Conservation (phyloP, 2,329 filamentous ascomycete species). For the Botrytis cinerea region DNA sequence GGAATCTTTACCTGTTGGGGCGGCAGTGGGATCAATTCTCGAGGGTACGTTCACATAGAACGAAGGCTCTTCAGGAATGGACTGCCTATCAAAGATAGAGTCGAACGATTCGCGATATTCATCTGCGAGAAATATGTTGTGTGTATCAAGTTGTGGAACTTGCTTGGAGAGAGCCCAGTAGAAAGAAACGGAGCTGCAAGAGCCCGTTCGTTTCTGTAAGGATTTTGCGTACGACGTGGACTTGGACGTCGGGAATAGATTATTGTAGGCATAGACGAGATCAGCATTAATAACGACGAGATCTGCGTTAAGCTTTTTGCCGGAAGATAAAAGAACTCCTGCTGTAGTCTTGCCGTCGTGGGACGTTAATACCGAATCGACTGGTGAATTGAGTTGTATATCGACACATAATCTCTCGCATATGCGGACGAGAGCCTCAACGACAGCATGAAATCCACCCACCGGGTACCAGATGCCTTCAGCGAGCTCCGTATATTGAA, state of each 20-base stretch:
- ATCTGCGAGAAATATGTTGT: slow-evolving; percentile 78
- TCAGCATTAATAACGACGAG: slow-evolving; percentile 73
- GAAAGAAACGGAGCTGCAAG: slow-evolving; percentile 74
- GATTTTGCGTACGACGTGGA: slow-evolving; percentile 43
- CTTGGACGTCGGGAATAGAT: slow-evolving; percentile 52
- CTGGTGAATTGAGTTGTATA: slow-evolving; percentile 61
- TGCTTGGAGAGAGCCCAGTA: slow-evolving; percentile 68
- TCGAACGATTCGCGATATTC: slow-evolving; percentile 74
- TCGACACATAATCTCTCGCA: slow-evolving; percentile 62
- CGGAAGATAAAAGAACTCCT: slow-evolving; percentile 60
- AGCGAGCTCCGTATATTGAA: slow-evolving; percentile 74
- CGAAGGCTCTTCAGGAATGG: slow-evolving; percentile 66
- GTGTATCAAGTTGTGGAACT: slow-evolving; percentile 64
- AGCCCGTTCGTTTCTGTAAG: slow-evolving; percentile 54
- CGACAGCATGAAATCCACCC: slow-evolving; percentile 68
- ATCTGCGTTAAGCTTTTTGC: slow-evolving; percentile 62
- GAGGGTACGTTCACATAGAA: slow-evolving; percentile 80
- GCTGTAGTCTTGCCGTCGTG: slow-evolving; percentile 54
- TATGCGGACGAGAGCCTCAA: slow-evolving; percentile 64
- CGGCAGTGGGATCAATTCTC: slow-evolving; percentile 66
- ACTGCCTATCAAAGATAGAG: slow-evolving; percentile 69
- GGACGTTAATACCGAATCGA: slow-evolving; percentile 56
- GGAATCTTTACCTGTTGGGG: slow-evolving; percentile 64
- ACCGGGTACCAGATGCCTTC: slow-evolving; percentile 77
- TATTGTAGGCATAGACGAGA: slow-evolving; percentile 72